A percentile compares a stretch with the other conserved stretches of the same genome.
Conservation (phyloP, 2,329 filamentous ascomycete species). For the Botrytis deweyae region DNA sequence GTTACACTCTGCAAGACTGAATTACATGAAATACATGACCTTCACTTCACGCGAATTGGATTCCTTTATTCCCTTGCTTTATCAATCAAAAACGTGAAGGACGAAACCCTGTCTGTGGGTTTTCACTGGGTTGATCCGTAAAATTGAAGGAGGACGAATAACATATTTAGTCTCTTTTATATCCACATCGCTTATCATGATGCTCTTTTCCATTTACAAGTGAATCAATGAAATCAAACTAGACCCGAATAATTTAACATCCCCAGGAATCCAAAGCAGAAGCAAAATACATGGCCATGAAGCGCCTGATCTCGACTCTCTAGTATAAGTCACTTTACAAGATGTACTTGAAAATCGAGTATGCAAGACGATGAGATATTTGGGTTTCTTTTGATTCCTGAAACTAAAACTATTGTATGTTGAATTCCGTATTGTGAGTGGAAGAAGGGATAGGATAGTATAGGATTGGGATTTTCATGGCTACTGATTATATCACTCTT, state of each 20-base stretch:
- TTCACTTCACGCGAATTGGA: background rate
- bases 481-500: background rate
- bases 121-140: background rate
- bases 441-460: too few species aligned
- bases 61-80: too few species aligned
- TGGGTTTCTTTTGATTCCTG: too few species aligned
- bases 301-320: too few species aligned
- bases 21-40: background rate
- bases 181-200: background rate
- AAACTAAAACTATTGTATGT: background rate
- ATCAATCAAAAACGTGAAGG: too few species aligned
- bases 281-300: too few species aligned
- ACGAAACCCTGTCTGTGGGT: background rate
- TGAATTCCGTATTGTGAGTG: background rate
- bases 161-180: background rate
- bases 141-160: background rate
- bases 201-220: background rate
- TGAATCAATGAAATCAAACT: too few species aligned
- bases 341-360: background rate
- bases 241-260: too few species aligned
- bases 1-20: background rate
- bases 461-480: rapidly evolving
- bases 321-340: background rate
- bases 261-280: too few species aligned
- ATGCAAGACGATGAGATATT: too few species aligned